A percentile compares a stretch with the other conserved stretches of the same genome.
Evolutionary conservation across 2,329 filamentous ascomycete species (phyloP).

Genomic region (Beauveria asiatica): DNA sequence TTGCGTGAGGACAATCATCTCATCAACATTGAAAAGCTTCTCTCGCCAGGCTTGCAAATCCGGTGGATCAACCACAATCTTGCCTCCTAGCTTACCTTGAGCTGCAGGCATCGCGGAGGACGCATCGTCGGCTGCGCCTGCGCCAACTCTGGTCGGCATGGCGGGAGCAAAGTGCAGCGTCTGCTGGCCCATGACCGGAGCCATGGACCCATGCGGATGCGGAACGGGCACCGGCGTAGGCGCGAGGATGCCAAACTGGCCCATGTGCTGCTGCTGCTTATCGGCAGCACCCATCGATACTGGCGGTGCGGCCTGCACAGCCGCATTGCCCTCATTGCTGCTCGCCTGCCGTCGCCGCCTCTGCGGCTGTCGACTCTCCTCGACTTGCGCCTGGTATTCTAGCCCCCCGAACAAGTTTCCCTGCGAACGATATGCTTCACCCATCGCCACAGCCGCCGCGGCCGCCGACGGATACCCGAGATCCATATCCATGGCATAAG

Average conservation of each 20-base stretch:
- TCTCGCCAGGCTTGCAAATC: conserved; percentile 61
- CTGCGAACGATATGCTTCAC: conserved; percentile 4
- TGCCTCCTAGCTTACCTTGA: conserved; percentile 38
- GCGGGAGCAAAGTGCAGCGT: not conserved
- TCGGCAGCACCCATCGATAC: conserved; percentile 12
- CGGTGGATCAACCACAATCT: conserved; percentile 56
- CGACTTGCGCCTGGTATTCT: conserved; percentile 4
- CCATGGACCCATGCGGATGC: not conserved
- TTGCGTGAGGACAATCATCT: conserved; percentile 62
- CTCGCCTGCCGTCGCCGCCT: conserved; percentile 6
- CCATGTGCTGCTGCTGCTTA: conserved; percentile 13
- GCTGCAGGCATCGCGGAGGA: conserved; percentile 23
- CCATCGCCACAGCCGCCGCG: not conserved
- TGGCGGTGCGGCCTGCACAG: conserved; percentile 12
- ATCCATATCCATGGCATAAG: conserved; percentile 3
- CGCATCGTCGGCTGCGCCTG: not conserved
- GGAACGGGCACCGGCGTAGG: conserved; percentile 19
- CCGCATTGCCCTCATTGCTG: conserved; percentile 13
- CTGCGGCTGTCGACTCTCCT: not conserved
- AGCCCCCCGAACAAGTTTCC: conserved; percentile 5
- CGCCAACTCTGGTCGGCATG: conserved; percentile 9
- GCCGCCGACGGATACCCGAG: not conserved
- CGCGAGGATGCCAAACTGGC: conserved; percentile 40
- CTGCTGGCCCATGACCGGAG: conserved; percentile 2
- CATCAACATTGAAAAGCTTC: conserved; percentile 66